phyloP scores from a whole-genome alignment of 805 yeast species.

The Yarrowia alimentaria region DNA sequence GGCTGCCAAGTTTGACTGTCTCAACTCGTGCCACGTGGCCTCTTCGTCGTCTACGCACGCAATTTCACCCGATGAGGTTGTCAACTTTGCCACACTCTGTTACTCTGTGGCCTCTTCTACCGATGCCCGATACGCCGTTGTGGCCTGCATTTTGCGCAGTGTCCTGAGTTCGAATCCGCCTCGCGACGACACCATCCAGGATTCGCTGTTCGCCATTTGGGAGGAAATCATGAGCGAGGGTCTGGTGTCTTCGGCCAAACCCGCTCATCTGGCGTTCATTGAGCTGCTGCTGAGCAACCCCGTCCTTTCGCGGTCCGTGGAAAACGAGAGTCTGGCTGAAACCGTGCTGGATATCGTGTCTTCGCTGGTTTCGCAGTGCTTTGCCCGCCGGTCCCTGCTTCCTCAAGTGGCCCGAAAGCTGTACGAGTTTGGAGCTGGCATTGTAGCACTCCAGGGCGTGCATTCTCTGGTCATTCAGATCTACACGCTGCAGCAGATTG shows the following conservation, averaged over 20 bases:
- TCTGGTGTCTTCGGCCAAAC: constrained; percentile 61
- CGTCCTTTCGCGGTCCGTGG: constrained; percentile 44
- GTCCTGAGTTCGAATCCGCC: no score
- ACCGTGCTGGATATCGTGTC: constrained; percentile 37
- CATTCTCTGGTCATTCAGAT: constrained; percentile 32
- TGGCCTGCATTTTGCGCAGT: constrained; percentile 2
- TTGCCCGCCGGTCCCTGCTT: constrained; percentile 65
- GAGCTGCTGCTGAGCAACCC: constrained; percentile 47
- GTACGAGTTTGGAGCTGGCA: constrained; percentile 33
- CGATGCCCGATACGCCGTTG: constrained; percentile 11
- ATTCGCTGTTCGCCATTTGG: constrained; percentile 49
- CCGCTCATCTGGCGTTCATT: constrained; percentile 58
- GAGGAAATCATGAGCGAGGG: constrained; percentile 54
- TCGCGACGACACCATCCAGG: no score
- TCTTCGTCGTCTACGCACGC: no score
- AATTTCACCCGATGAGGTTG: neutral
- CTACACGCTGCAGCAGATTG: constrained; percentile 53
- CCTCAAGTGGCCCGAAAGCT: constrained; percentile 56
- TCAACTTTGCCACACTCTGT: constrained; percentile 10
- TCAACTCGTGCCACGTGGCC: no score
- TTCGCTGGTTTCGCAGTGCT: constrained; percentile 37
- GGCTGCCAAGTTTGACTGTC: constrained; percentile 18
- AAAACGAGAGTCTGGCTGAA: constrained; percentile 37
- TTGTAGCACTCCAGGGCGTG: neutral
- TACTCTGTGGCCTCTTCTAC: constrained; percentile 23